Base-by-base conservation (phyloP, 2,329 filamentous ascomycete genomes). In the Epicoccum sorghinum region DNA sequence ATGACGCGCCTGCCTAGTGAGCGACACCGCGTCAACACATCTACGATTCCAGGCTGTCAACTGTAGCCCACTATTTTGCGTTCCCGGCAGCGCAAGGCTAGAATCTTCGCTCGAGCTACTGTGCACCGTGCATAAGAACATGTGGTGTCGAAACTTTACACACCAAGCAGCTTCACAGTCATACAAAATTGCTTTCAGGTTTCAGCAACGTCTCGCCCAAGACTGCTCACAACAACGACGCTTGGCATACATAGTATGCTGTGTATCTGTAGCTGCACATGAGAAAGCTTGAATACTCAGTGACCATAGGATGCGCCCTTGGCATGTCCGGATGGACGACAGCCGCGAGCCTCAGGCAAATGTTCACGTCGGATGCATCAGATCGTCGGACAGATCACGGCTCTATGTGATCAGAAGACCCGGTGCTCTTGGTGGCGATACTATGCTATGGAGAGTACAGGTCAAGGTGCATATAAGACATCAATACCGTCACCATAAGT, bases 131-230 rank as follows among this genome's bases (percentile, higher is more conserved):
- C 27, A 29, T 29, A 18, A 18, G 18, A 18, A 18, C 18, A 18
- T 18, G 18, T 18, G 18, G 18, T 18, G 27, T 29, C 27, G 27
- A 29, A 29, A 9, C 18, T 29, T 2, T 29, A 29, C 27, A 29
- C 6, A 29, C 27, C 27, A 29, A 9, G 27, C 27, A 29, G 6
- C 27, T 29, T 43, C 33, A 18, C 27, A 39, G 51, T 36, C 23
- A 18, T 35, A 45, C 7, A 29, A n/a, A 5, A 30, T 29, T 35
- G 39, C 40, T 36, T 25, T 46, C 32, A 23, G n/a, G 52, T 49
- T 55, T 55, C 52, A 55, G 52, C 33, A 45, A 23, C 41, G 52
- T 55, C 52, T 55, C 52, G 41, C 18, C 36, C 13, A 24, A 14
- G n/a, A 24, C 36, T 41, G 22, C 36, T 14, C 48, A 30, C 14